Evolutionary conservation across 495 filamentous ascomycete species (phyloP).

Genomic region (Trichoderma erinaceum): DNA sequence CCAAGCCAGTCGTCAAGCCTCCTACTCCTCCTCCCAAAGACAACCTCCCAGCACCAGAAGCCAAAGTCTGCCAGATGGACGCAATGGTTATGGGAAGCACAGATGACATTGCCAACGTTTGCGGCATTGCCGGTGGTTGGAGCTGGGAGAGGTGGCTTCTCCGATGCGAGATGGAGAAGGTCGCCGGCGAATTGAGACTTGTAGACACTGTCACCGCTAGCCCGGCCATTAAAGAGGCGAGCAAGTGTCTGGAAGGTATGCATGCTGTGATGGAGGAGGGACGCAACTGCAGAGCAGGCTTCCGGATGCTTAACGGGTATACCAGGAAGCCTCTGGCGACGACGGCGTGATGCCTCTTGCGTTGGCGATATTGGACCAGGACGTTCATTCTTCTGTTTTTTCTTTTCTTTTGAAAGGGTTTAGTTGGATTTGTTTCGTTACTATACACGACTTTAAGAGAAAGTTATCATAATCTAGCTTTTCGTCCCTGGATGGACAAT

Average conservation of each 20-base stretch:
- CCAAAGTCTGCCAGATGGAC: constrained; percentile 51
- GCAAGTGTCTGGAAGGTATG: constrained; percentile 64
- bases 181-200: constrained; percentile 55
- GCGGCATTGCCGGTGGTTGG: constrained; percentile 81
- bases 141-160: constrained; percentile 96
- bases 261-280: constrained; percentile 80
- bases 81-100: constrained; percentile 66
- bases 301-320: constrained; percentile 80
- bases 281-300: constrained; percentile 69
- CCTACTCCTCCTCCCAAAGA: constrained; percentile 27
- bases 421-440: background rate
- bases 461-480: background rate
- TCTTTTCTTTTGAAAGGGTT: background rate
- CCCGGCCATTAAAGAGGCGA: constrained; percentile 41
- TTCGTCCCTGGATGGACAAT: background rate
- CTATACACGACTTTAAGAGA: background rate
- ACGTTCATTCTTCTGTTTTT: background rate
- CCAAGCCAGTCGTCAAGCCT: constrained; percentile 41
- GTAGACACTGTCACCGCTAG: constrained; percentile 40
- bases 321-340: constrained; percentile 66
- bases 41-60: constrained; percentile 31
- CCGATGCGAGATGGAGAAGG: constrained; percentile 78
- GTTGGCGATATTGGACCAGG: background rate
- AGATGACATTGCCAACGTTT: constrained; percentile 63
- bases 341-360: background rate